phyloP scores from a whole-genome alignment of 306 rosid species.

The Pueraria montana region DNA sequence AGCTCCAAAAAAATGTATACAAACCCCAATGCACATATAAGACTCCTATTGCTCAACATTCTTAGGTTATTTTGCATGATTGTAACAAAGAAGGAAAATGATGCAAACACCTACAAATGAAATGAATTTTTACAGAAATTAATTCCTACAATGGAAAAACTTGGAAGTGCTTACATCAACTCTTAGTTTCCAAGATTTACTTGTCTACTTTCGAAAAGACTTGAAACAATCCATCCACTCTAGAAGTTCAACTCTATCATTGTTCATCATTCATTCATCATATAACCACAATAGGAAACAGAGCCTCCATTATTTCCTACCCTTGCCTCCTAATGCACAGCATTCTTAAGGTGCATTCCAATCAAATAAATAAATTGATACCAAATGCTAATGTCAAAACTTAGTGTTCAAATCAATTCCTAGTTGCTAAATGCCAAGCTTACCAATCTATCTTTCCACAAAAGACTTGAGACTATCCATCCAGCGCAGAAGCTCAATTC shows the following conservation, averaged over 20 bases:
- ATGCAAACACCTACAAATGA: slow-evolving; percentile 25
- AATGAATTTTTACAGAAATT: slow-evolving; percentile 17
- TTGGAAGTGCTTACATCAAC: slow-evolving; percentile 8
- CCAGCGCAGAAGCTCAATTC: slow-evolving; percentile 79
- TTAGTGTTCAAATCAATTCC: slow-evolving; percentile 10
- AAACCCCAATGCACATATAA: not conserved
- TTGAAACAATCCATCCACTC: slow-evolving; percentile 60
- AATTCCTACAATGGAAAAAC: slow-evolving; percentile 6
- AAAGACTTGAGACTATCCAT: slow-evolving; percentile 65
- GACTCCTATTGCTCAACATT: slow-evolving; percentile 21
- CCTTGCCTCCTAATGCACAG: slow-evolving; percentile 52
- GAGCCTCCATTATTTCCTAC: slow-evolving; percentile 66
- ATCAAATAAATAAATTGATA: slow-evolving; percentile 31
- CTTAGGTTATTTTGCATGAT: not conserved
- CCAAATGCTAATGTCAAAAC: slow-evolving; percentile 41
- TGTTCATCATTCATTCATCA: slow-evolving; percentile 44
- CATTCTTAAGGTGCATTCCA: slow-evolving; percentile 30
- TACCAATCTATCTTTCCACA: slow-evolving; percentile 63
- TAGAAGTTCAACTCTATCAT: slow-evolving; percentile 38
- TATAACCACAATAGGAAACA: slow-evolving; percentile 67
- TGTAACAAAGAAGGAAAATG: slow-evolving; percentile 13
- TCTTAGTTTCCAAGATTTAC: slow-evolving; percentile 16
- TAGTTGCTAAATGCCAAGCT: slow-evolving; percentile 9
- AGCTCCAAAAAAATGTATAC: not conserved
- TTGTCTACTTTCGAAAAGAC: slow-evolving; percentile 52